phyloP scores from a whole-genome alignment of 257 asterid genomes.

The Solanum etuberosum region DNA sequence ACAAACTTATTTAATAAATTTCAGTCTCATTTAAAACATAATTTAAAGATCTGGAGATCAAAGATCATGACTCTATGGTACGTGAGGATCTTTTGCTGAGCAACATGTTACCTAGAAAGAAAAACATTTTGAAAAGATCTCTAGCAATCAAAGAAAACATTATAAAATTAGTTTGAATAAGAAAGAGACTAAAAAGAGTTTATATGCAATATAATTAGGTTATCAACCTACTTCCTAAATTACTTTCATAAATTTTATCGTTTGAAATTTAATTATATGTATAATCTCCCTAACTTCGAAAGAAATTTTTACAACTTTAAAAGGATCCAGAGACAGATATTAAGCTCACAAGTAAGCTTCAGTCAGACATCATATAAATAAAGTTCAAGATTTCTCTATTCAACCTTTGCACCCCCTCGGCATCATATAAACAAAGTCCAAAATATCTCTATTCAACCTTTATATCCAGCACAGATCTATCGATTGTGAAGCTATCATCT shows the following conservation, averaged over 20 bases:
- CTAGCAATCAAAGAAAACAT: not conserved
- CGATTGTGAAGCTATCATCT: not conserved
- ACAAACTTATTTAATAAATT: no score
- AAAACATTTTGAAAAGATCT: not conserved
- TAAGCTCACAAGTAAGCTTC: not conserved
- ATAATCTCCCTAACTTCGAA: accelerated
- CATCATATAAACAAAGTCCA: no score
- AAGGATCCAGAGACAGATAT: not conserved
- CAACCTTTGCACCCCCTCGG: no score
- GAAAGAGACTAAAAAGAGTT: not conserved
- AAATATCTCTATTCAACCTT: no score
- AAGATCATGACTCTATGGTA: not conserved
- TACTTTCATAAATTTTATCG: not conserved
- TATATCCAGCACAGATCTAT: not conserved
- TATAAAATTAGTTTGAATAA: not conserved
- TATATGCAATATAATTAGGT: not conserved
- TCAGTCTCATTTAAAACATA: not conserved
- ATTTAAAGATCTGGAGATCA: not conserved
- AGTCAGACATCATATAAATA: accelerated
- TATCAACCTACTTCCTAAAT: not conserved
- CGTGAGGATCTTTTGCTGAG: not conserved
- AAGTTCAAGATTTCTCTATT: no score
- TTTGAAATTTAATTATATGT: not conserved
- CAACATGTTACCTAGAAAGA: not conserved
- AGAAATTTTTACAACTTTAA: not conserved